A percentile compares a stretch with the other conserved stretches of the same genome.
phyloP scores from a whole-genome alignment of 2,329 filamentous ascomycete genomes.

The Zymoseptoria tritici region DNA sequence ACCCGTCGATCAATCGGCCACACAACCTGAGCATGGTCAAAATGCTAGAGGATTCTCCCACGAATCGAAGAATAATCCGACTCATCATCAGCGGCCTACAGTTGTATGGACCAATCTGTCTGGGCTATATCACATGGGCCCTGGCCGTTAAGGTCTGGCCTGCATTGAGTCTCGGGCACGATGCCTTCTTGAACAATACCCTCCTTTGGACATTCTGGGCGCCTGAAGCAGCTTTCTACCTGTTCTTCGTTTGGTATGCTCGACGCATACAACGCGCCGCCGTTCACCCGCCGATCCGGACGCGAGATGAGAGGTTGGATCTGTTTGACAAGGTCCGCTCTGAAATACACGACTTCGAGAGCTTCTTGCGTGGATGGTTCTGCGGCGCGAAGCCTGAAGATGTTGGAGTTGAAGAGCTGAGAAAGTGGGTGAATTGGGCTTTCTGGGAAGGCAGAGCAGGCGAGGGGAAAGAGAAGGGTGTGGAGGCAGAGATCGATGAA shows the following conservation, averaged over 20 bases:
- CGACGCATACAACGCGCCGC: conserved; percentile 46
- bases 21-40: conserved; percentile 3
- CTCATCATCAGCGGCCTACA: conserved; percentile 15
- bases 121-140: conserved; percentile 18
- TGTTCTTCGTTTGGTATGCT: conserved; percentile 48
- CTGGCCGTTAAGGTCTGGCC: conserved; percentile 6
- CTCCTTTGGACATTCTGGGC: conserved; percentile 38
- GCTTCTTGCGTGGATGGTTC: conserved; percentile 60
- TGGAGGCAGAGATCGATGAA: conserved; percentile 49
- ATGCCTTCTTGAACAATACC: conserved; percentile 12
- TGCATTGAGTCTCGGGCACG: conserved; percentile 7
- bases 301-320: conserved; percentile 42
- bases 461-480: conserved; percentile 49
- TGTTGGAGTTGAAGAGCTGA: conserved; percentile 60
- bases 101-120: conserved; percentile 15
- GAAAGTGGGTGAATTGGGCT: conserved; percentile 61
- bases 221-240: conserved; percentile 49
- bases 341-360: conserved; percentile 48
- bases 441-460: conserved; percentile 54
- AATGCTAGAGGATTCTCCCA: conserved; percentile 19
- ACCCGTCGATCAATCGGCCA: background rate
- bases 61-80: conserved; percentile 17
- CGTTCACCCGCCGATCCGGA: conserved; percentile 41
- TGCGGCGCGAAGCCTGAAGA: conserved; percentile 50
- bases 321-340: conserved; percentile 52